Evolutionary conservation across 2,329 filamentous ascomycete species (phyloP).

Genomic region (Alternaria solani): DNA sequence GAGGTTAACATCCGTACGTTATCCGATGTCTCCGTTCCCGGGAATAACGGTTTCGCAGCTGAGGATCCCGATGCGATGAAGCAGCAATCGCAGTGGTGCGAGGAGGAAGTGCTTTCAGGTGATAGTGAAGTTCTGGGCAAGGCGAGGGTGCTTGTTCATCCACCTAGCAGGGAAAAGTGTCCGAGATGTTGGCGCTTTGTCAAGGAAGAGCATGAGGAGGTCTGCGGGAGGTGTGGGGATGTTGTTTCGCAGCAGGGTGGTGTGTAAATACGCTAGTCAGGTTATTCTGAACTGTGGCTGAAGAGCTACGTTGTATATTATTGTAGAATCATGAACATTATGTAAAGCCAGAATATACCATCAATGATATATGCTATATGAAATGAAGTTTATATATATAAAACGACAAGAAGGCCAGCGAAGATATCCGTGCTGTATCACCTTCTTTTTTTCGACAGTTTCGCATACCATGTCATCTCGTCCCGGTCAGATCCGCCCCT

Average conservation of each 20-base stretch:
- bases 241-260: slow-evolving; percentile 57
- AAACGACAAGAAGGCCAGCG: no score
- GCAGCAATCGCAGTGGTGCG: slow-evolving; percentile 20
- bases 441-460: no score
- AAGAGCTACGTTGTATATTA: background rate
- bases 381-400: no score
- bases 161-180: slow-evolving; percentile 73
- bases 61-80: slow-evolving; percentile 15
- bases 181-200: slow-evolving; percentile 88
- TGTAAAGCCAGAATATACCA: no score
- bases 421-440: no score
- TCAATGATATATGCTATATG: no score
- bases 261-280: background rate
- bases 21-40: background rate
- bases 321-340: background rate
- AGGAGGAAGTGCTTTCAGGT: slow-evolving; percentile 8
- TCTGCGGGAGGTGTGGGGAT: slow-evolving; percentile 78
- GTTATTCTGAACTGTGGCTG: background rate
- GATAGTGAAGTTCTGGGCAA: slow-evolving; percentile 16
- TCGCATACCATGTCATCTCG: no score
- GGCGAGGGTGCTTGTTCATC: slow-evolving; percentile 44
- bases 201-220: slow-evolving; percentile 67
- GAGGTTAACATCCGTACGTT: slow-evolving; percentile 32
- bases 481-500: no score
- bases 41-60: background rate